A percentile compares a stretch with the other conserved stretches of the same genome.
Evolutionary conservation across 352 stramenopile species (phyloP).

Genomic region (Blastocystis sp.): DNA sequence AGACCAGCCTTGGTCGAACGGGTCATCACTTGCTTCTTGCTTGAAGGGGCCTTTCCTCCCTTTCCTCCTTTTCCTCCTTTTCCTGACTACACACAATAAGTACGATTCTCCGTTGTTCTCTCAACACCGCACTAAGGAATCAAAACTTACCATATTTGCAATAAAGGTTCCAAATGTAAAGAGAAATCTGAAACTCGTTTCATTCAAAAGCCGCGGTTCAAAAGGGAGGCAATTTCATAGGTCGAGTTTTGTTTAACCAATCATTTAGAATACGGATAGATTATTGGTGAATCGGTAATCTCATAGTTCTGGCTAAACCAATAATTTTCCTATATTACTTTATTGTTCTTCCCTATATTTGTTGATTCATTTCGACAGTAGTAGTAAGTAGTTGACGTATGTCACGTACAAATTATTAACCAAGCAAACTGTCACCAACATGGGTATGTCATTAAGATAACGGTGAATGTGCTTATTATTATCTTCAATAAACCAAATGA

Average conservation of each 20-base stretch:
- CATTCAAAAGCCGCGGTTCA: background rate
- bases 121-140: background rate
- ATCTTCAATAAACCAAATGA: too few species aligned
- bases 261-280: background rate
- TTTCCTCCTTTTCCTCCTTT: slow-evolving; percentile 81
- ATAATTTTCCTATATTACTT: background rate
- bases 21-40: slow-evolving; percentile 96
- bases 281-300: background rate
- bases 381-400: background rate
- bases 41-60: slow-evolving; percentile 93
- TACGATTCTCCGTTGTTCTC: slow-evolving; percentile 2
- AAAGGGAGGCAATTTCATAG: background rate
- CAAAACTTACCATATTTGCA: slow-evolving; percentile 42
- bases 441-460: background rate
- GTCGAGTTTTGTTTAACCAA: background rate
- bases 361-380: background rate
- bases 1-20: slow-evolving; percentile 92
- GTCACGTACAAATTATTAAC: background rate
- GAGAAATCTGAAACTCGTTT: slow-evolving; percentile 43
- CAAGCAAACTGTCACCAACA: background rate
- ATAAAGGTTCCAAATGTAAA: slow-evolving; percentile 18
- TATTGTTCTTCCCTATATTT: background rate
- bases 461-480: background rate
- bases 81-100: slow-evolving; percentile 65
- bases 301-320: background rate